Evolutionary conservation across 495 filamentous ascomycete species (phyloP).

Genomic region (Aspergillus baeticus): DNA sequence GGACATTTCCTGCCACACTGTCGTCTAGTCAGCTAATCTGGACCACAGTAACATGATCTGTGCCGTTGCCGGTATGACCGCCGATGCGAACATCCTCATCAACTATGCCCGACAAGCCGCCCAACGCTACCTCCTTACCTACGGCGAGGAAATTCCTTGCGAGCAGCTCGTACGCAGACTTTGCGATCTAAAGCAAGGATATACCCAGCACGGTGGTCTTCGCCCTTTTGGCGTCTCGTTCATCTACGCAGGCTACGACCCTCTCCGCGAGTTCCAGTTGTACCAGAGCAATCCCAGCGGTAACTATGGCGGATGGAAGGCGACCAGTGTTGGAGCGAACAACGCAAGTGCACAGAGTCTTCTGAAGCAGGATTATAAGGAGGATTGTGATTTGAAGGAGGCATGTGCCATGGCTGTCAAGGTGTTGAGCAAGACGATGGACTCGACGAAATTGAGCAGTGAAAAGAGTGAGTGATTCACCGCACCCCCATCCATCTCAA

Average conservation of each 20-base stretch:
- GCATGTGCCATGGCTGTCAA: slow-evolving; percentile 97
- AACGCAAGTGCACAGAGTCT: slow-evolving; percentile 97
- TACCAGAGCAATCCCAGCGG: slow-evolving; percentile 99
- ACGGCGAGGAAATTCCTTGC: slow-evolving; percentile 99
- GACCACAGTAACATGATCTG: slow-evolving; percentile 94
- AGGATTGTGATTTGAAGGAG: slow-evolving; percentile 92
- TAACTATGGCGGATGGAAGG: slow-evolving; percentile 99
- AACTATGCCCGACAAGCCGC: slow-evolving; percentile 97
- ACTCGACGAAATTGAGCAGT: slow-evolving; percentile 95
- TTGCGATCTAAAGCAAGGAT: slow-evolving; percentile 98
- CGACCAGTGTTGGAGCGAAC: slow-evolving; percentile 95
- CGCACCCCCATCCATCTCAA: not conserved
- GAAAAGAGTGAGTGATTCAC: slow-evolving; percentile 79
- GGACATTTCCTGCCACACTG: not conserved
- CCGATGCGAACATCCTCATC: slow-evolving; percentile 99
- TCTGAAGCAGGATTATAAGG: slow-evolving; percentile 99
- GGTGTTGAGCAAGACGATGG: slow-evolving; percentile 99
- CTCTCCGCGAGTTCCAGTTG: slow-evolving; percentile 92
- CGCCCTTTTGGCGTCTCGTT: slow-evolving; percentile 98
- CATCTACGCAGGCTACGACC: slow-evolving; percentile 98
- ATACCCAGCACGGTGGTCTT: slow-evolving; percentile 97
- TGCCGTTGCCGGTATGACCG: slow-evolving; percentile 98
- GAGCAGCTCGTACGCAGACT: slow-evolving; percentile 95
- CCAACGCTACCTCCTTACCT: slow-evolving; percentile 95
- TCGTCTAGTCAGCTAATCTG: slow-evolving; percentile 17